Base-by-base conservation (phyloP, 345 rosid genomes). In the Citrus australasica region DNA sequence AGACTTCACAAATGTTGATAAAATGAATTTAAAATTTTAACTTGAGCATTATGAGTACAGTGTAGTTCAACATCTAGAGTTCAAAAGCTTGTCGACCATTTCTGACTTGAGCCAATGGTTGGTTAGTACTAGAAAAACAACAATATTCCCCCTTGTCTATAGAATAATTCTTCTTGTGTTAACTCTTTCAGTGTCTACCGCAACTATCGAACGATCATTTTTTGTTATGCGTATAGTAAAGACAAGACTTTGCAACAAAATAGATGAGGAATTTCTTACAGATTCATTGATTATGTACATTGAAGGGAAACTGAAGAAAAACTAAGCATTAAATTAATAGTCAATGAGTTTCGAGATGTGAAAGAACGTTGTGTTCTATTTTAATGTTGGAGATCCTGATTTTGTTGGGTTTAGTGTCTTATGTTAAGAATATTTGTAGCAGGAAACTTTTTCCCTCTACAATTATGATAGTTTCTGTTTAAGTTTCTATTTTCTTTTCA, bases 301-400 rank as follows among this genome's bases (percentile, higher is more conserved):
- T 42, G 48, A 42, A 42, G 4, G 48, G 16, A 42, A 11, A 42
- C 0, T 10, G 4, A 3, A 42, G 1, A 42, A 42, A 42, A 10
- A 11, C 0, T 42, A 42, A 42, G 48, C 48, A 42, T 42, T 42
- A 0, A 42, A 42, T 42, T 0, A 42, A 42, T 10, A 42, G 16
- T 42, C 4, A 42, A 42, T 10, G 48, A 42, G 16, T 42, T 42
- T 42, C 48, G 16, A 42, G 16, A 42, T 42, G 0, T 42, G 0
- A 42, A 42, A 3, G 0, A 42, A 3, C 0, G 0, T 42, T 0
- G 16, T 42, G 48, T 42, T 42, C 4, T 0, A 10, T 42, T 42
- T 42, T 42, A 42, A 3, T 42, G 4, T 11, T 11, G 16, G 16
- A 42, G 48, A 42, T 42, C 16, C 4, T 42, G 4, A 42, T 42